These are phyloP conservation scores for Hansfordia pulvinata DNA, from an alignment of 2,329 filamentous ascomycete genomes.

Conservation along the genomic window DNA sequence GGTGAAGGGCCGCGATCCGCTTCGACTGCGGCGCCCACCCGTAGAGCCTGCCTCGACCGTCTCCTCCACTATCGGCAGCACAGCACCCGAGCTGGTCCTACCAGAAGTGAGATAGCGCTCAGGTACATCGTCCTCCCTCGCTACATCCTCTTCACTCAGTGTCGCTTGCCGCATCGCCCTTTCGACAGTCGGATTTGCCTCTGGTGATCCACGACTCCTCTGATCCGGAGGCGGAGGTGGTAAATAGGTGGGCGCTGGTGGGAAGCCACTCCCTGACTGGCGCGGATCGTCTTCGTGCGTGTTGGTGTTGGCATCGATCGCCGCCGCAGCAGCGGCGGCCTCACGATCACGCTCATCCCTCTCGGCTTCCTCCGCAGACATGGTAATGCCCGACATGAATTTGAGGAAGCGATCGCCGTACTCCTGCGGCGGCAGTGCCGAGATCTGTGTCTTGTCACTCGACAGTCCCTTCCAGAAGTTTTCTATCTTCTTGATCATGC, in stretches of 20 bases:
- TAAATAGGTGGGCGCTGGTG: slow-evolving; percentile 14
- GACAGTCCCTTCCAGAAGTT: slow-evolving; percentile 94
- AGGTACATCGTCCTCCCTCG: slow-evolving; percentile 16
- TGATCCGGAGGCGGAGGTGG: slow-evolving; percentile 17
- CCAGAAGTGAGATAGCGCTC: slow-evolving; percentile 16
- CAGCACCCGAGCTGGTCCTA: slow-evolving; percentile 19
- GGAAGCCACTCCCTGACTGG: slow-evolving; percentile 9
- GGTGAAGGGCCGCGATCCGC: slow-evolving; percentile 17
- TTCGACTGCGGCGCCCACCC: slow-evolving; percentile 36
- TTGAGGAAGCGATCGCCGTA: slow-evolving; percentile 91
- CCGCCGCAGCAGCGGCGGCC: slow-evolving; percentile 28
- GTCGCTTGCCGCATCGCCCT: slow-evolving; percentile 14
- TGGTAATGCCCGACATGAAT: slow-evolving; percentile 84
- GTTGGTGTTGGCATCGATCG: no score
- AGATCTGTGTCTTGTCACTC: slow-evolving; percentile 74
- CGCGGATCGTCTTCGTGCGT: no score
- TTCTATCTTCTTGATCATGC: slow-evolving; percentile 85
- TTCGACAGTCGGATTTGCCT: slow-evolving; percentile 16
- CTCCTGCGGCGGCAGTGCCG: slow-evolving; percentile 74
- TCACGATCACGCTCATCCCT: slow-evolving; percentile 48
- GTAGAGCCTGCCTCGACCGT: slow-evolving; percentile 64
- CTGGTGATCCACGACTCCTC: slow-evolving; percentile 15
- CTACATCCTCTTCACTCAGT: slow-evolving; percentile 14
- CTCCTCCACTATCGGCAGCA: slow-evolving; percentile 78
- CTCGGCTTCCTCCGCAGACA: slow-evolving; percentile 73